These are phyloP conservation scores for Rhynchospora breviuscula DNA, from an alignment of 176 grass and related monocot genomes.

Conservation along the genomic window DNA sequence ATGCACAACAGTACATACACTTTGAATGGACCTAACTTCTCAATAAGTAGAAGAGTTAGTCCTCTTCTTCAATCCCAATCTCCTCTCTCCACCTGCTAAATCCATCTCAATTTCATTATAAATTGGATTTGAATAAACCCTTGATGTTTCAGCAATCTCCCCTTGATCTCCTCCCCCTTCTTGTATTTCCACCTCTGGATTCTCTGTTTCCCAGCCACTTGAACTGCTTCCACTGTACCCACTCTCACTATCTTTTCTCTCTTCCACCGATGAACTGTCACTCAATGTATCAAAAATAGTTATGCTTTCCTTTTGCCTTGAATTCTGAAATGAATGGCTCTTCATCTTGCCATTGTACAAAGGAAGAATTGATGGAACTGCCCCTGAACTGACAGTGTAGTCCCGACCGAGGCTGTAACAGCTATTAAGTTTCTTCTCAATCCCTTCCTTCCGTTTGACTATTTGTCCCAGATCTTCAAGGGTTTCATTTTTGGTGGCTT, in stretches of 20 bases:
- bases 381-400: constrained; percentile 6
- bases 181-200: not conserved
- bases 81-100: constrained; percentile 11
- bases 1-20: not conserved
- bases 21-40: not conserved
- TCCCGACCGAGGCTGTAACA: constrained; percentile 72
- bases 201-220: constrained; percentile 28
- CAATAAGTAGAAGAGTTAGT: constrained; percentile 45
- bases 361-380: constrained; percentile 42
- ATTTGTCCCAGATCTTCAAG: constrained; percentile 57
- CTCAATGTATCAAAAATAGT: constrained; percentile 46
- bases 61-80: constrained; percentile 47
- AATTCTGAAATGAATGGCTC: constrained; percentile 63
- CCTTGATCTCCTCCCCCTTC: constrained; percentile 30
- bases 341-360: constrained; percentile 46
- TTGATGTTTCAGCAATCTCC: constrained; percentile 4
- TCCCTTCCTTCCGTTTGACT: constrained; percentile 55
- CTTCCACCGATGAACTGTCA: constrained; percentile 36
- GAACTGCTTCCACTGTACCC: constrained; percentile 21
- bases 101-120: constrained; percentile 27
- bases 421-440: constrained; percentile 47
- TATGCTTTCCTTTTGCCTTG: constrained; percentile 36
- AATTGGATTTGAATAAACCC: constrained; percentile 29
- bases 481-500: constrained; percentile 36
- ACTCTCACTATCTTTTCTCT: constrained; percentile 30